Conservation (phyloP, 106 monocot genomes). For the Alisma plantagoaquatica region DNA sequence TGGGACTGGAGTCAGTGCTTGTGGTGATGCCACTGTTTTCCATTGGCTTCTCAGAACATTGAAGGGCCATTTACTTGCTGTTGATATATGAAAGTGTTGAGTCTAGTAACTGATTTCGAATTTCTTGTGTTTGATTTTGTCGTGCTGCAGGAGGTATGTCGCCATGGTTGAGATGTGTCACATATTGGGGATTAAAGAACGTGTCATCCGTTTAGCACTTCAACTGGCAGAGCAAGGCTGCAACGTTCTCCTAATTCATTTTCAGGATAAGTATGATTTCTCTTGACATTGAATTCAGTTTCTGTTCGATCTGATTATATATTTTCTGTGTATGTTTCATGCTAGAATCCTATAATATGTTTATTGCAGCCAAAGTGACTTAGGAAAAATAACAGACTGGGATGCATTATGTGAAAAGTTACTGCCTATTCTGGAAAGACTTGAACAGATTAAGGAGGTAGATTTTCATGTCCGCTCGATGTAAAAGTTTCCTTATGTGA, state of each 20-base stretch:
- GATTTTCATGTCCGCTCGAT: neutral
- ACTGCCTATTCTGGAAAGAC: constrained; percentile 61
- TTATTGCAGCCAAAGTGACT: constrained; percentile 29
- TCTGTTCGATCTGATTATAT: neutral
- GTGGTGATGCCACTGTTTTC: too few relatives aligned
- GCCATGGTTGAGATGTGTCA: constrained; percentile 91
- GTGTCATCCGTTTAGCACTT: constrained; percentile 55
- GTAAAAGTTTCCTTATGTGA: neutral
- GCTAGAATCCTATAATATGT: neutral
- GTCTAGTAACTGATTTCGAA: too few relatives aligned
- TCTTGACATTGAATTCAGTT: neutral
- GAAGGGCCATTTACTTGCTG: too few relatives aligned
- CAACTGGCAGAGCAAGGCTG: constrained; percentile 63
- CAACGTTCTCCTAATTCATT: constrained; percentile 74
- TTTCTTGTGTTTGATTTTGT: constrained; percentile 1
- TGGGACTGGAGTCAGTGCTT: too few relatives aligned
- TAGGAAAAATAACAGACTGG: constrained; percentile 23
- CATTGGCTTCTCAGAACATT: too few relatives aligned
- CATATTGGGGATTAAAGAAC: constrained; percentile 59
- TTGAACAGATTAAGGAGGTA: constrained; percentile 77
- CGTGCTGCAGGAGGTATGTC: constrained; percentile 65
- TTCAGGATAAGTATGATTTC: constrained; percentile 66
- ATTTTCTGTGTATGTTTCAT: neutral
- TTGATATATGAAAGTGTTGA: too few relatives aligned
- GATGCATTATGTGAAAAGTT: constrained; percentile 46